phyloP scores from a whole-genome alignment of 768 basidiomycete species.

The Hortiboletus flavorubellus region DNA sequence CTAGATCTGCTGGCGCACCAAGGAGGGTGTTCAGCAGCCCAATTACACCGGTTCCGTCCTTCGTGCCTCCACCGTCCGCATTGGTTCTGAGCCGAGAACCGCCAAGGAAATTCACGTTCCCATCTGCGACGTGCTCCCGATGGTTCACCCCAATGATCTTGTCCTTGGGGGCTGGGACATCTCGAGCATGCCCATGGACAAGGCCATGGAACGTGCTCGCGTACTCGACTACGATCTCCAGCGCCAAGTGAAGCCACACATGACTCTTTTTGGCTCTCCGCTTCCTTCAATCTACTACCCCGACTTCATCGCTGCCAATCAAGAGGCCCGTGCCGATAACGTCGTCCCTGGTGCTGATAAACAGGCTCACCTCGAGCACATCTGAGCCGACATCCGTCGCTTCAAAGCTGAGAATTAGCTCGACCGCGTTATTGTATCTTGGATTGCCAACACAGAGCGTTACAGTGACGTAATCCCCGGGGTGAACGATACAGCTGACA shows the following conservation, averaged over 20 bases:
- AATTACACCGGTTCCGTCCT: constrained; percentile 98
- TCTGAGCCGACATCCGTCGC: constrained; percentile 86
- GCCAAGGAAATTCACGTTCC: constrained; percentile 93
- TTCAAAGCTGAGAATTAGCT: constrained; percentile 84
- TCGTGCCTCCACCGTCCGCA: constrained; percentile 90
- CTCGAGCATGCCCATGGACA: constrained; percentile 77
- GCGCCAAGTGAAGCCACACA: constrained; percentile 86
- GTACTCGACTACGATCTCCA: constrained; percentile 97
- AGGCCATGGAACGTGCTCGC: constrained; percentile 89
- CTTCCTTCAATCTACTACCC: constrained; percentile 96
- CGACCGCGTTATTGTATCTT: constrained; percentile 91
- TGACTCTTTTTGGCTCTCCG: constrained; percentile 77
- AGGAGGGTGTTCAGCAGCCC: constrained; percentile 85
- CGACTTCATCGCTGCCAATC: constrained; percentile 97
- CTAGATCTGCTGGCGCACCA: constrained; percentile 93
- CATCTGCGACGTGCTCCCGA: constrained; percentile 88
- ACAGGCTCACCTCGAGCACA: constrained; percentile 85
- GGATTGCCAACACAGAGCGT: constrained; percentile 99
- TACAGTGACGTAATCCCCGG: constrained; percentile 94
- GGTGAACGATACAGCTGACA: constrained; percentile 91
- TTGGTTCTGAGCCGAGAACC: constrained; percentile 75
- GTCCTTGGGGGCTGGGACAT: constrained; percentile 99
- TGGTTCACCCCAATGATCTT: constrained; percentile 98
- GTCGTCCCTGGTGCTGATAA: constrained; percentile 83
- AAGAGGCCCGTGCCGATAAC: constrained; percentile 94